Base-by-base conservation (phyloP, 164 flowering plant genomes). In the Dillenia suffruticosa region DNA sequence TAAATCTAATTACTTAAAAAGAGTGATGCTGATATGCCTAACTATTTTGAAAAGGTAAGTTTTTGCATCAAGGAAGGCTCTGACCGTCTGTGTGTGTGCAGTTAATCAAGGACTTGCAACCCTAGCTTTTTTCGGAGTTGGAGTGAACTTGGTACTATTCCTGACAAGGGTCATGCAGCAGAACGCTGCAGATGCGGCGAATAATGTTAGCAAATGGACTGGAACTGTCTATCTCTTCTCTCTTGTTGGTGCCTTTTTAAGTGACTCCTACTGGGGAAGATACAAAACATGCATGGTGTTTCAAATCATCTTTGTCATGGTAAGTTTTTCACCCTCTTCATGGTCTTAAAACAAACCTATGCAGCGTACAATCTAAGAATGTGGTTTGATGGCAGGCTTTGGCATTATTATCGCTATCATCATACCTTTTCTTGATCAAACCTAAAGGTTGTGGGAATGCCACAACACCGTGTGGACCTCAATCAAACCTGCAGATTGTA, bases 211-310 rank as follows among this genome's bases (percentile, higher is more conserved):
- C 80, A 92, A 89, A 76, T 92, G 98, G 98, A 92, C 96, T 1
- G 98, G 98, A 63, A 89, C 98, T 1, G 96, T 90, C 65, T 89
- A 92, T 67, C 84, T 92, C 61, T 92, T 86, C 84, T 92, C 98
- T 9, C 93, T 85, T 12, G 82, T 83, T 11, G 90, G 90, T 1
- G 90, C 90, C 15, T 85, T 83, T 63, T 79, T 90, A 22, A 92
- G 98, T 44, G 98, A 92, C 56, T 88, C 98, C 48, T 92, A 92
- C 67, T 92, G 98, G 98, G 98, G 98, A 46, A 65, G 98, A 69
- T 90, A 77, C 84, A 92, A 85, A 67, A 90, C 98, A 15, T 90
- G 97, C 70, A 96, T 93, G 49, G 74, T 92, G 49, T 92, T 92
- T 65, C 97, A 92, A 51, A 74, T 63, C 76, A 88, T 90, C 59